Base-by-base conservation (phyloP, 768 basidiomycete genomes). In the Leccinum aurantiacum region DNA sequence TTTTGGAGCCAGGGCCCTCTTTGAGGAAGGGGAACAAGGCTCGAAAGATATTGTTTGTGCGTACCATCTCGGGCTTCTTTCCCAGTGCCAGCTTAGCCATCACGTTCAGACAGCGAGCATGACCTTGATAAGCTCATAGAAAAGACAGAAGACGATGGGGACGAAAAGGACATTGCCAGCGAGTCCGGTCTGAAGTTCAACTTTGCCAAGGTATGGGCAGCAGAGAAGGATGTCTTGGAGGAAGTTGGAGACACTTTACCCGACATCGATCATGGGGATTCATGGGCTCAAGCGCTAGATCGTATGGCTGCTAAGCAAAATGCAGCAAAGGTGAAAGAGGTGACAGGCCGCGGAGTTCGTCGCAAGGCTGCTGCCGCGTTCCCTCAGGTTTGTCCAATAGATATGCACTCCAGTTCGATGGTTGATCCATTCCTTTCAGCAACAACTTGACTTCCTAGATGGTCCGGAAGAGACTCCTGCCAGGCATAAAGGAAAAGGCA, bases 181-280 rank as follows among this genome's bases (percentile, higher is more conserved):
- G 81, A 83, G 50, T 75, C 81, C n/a, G 78, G 79, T 38, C 72
- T 86, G 31, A 78, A 84, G 9, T 97, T 98, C 71, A 84, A 84
- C 6, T 96, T 95, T 67, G 94, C 95, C 11, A 95, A 95, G 71
- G 82, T 98, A 47, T 98, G 95, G 95, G 84, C 89, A 1, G 86
- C 89, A 24, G 86, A 89, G 60, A 88, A 89, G 68, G 88, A 88
- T 56, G 67, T 77, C 3, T 73, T 91, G 52, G 89, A 89, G 69
- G 89, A 91, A 15, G 69, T 92, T 22, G 79, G 76, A 35, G 89
- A 89, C 50, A 78, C 76, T 6, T 67, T 78, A 4, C 70, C 70
- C 2, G 77, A 76, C 5, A 62, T 70, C 15, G 86, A 84, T 50
- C 80, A 86, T 57, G 80, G 77, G 31, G 88, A 93, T 71, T 91